Evolutionary conservation across 805 yeast species (phyloP), one percentile per base, ranked within the genome.

Genomic region (Pichia deserticola): DNA sequence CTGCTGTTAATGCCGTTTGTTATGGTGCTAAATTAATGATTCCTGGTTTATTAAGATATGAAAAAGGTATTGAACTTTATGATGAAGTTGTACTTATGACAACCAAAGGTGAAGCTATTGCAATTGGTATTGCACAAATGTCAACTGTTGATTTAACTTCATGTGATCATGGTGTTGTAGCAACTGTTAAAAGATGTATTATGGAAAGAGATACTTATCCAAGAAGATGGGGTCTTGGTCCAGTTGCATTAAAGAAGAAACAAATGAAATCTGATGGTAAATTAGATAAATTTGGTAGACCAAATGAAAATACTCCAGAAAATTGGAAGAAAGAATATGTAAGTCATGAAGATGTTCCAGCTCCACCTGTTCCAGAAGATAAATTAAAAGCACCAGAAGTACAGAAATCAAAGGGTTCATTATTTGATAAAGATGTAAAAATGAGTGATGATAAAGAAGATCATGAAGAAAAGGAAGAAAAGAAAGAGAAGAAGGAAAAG

Each of bases 181-280:
- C 99, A 59, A 89, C 88, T 77, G 96, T 93, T 65, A 93, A 93
- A 80, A 87, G 99, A 77, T 92, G 98, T 77, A 93, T 93, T 63
- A 93, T 93, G 99, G 99, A 93, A 76, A 85, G 99, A 76, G 99
- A 93, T 70, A 81, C 96, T 47, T 93, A 93, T 72, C 99, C 99
- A 73, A 86, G 99, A 79, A 85, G 97, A 79, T 93, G 99, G 99
- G 99, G 99, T 55, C 75, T 93, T 61, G 99, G 99, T 62, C 99
- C 99, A 62, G 88, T 90, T 67, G 98, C 99, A 53, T 89, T 87
- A 72, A 89, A 89, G 84, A 93, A 93, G 86, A 93, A 93, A 79
- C 96, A 92, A 77, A 76, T 93, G 78, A 92, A 90, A 79, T 86
- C 95, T 48, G 96, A 86, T 58, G 99, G 98, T 64, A 92, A 93